These are phyloP conservation scores for Halophytophthora polymorphica DNA, from an alignment of 352 stramenopile species.

Conservation along the genomic window DNA sequence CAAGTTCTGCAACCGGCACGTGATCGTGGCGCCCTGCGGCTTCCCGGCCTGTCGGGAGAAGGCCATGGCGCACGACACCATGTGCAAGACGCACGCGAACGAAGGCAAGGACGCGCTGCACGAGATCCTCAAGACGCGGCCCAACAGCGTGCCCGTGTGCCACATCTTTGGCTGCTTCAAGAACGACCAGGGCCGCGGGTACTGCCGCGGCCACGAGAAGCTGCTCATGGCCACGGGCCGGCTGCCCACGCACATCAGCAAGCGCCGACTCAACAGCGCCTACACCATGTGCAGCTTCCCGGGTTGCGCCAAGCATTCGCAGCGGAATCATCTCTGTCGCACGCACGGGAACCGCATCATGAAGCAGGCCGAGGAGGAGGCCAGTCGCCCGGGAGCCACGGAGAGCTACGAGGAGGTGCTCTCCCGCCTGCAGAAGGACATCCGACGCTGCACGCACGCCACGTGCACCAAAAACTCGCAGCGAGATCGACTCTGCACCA, in stretches of 20 bases:
- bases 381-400: constrained; percentile 30
- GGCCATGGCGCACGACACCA: constrained; percentile 50
- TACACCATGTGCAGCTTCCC: constrained; percentile 90
- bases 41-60: constrained; percentile 85
- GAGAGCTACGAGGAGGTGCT: constrained; percentile 78
- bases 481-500: constrained; percentile 78
- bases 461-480: constrained; percentile 87
- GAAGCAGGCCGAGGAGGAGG: constrained; percentile 72
- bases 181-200: constrained; percentile 84
- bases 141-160: constrained; percentile 79
- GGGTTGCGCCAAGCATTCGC: constrained; percentile 79
- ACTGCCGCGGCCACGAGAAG: constrained; percentile 84
- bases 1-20: constrained; percentile 85
- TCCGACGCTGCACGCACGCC: constrained; percentile 70
- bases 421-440: constrained; percentile 65
- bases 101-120: constrained; percentile 75
- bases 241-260: constrained; percentile 74
- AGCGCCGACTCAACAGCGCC: constrained; percentile 82
- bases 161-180: constrained; percentile 80
- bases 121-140: constrained; percentile 48
- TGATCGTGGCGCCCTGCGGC: constrained; percentile 80
- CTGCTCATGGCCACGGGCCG: constrained; percentile 79
- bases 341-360: constrained; percentile 80
- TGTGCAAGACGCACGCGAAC: constrained; percentile 70
- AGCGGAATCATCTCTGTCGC: constrained; percentile 81